Evolutionary conservation across 176 grass and related monocot genomes (phyloP), one percentile per base, ranked within the genome.

Genomic region (Phragmites australis): DNA sequence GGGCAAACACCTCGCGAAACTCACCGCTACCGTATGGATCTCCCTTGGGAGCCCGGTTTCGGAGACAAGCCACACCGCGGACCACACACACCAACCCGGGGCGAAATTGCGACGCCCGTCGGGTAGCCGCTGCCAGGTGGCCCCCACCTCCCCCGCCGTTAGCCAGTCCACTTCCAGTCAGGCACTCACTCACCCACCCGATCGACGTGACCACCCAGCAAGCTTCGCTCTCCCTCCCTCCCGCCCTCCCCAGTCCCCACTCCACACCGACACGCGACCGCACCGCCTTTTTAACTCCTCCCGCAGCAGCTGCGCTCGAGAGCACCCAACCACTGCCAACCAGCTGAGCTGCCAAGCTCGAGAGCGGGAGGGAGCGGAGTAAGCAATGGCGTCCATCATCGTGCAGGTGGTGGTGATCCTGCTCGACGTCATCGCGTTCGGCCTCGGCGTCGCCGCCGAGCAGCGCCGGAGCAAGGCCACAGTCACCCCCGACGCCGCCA

Each of bases 361-460:
- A 76, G 15, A 58, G 14, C 66, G 45, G 74, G 17, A 34, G 15
- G 69, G 65, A 37, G 61, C 41, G 40, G 26, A 49, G 32, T 1
- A 22, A 48, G 61, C 64, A 12, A 92, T 85, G 91, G 87, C 81
- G 37, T 94, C 89, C 78, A 77, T 94, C 75, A 6, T 94, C 79
- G 88, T 97, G 81, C 82, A 90, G 19, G 87, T 71, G 23, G 51
- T 77, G 52, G 95, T 94, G 22, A 83, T 94, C 68, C 11, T 97
- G 41, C 68, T 97, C 45, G 90, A 94, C 84, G 18, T 97, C 43
- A 74, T 93, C 69, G 95, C 95, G 42, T 97, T 97, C 55, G 95
- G 89, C 21, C 84, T 97, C 64, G 95, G 86, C 60, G 85, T 97
- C 37, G 95, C 95, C 13, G 95, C 95, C 79, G 95, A 97, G 88